Conservation (phyloP, 2,329 filamentous ascomycete species). For the Fusarium sp. region DNA sequence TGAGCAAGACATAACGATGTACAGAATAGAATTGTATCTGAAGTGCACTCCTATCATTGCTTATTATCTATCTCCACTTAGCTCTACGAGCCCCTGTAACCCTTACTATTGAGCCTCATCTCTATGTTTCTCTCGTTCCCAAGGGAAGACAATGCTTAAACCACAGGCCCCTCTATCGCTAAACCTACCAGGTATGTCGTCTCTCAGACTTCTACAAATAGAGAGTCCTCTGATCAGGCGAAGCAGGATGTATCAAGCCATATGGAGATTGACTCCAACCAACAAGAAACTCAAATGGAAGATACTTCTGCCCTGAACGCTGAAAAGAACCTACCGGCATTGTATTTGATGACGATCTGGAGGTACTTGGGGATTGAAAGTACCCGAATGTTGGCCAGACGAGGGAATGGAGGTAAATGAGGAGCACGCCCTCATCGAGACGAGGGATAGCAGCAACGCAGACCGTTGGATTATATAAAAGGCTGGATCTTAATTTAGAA, state of each 20-base stretch:
- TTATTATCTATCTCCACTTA: no score
- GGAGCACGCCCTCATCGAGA: no score
- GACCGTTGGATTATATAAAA: constrained; percentile 37
- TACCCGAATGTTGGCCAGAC: no score
- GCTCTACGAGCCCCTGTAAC: no score
- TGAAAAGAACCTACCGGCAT: no score
- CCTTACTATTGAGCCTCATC: no score
- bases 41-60: no score
- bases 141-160: background rate
- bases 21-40: no score
- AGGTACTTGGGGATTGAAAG: no score
- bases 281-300: constrained; percentile 20
- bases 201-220: background rate
- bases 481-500: constrained; percentile 10
- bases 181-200: background rate
- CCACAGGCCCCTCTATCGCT: background rate
- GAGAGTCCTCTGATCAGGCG: background rate
- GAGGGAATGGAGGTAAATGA: no score
- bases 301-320: background rate
- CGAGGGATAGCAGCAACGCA: constrained; percentile 7
- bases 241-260: background rate
- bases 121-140: background rate
- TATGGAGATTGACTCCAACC: constrained; percentile 10
- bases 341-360: no score
- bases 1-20: no score